Evolutionary conservation across 768 basidiomycete species (phyloP).

Genomic region (Naematelia aurantialba): DNA sequence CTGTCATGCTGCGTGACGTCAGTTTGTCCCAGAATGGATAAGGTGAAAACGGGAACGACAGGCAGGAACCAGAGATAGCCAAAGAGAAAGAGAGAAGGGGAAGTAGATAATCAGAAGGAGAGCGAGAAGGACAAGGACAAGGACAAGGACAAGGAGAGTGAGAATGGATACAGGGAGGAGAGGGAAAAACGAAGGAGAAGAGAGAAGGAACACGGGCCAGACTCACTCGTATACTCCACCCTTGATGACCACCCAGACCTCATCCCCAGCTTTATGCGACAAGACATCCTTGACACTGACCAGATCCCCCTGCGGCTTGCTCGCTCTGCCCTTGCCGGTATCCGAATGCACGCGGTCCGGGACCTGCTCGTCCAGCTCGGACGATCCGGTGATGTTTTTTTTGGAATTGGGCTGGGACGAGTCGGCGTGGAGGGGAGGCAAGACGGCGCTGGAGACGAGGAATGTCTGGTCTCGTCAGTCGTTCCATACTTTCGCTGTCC

Average conservation of each 20-base stretch:
- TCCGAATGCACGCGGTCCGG: constrained; percentile 18
- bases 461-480: neutral
- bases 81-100: neutral
- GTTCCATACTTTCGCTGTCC: neutral
- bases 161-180: neutral
- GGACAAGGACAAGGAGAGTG: neutral
- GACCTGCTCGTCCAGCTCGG: constrained; percentile 4
- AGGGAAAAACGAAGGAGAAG: neutral
- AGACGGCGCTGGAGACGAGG: neutral
- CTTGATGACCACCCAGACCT: constrained; percentile 44
- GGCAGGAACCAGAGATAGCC: neutral
- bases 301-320: constrained; percentile 2
- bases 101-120: neutral
- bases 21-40: neutral
- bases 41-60: neutral
- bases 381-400: neutral
- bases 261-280: constrained; percentile 26
- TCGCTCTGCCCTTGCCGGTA: neutral
- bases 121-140: neutral
- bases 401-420: neutral
- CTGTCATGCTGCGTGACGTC: constrained; percentile 28
- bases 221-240: constrained; percentile 44
- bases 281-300: constrained; percentile 32
- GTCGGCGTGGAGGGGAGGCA: neutral
- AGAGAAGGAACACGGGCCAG: neutral